These are phyloP conservation scores for Ambrosia artemisiifolia DNA, from an alignment of 129 eudicot genomes.

Conservation along the genomic window DNA sequence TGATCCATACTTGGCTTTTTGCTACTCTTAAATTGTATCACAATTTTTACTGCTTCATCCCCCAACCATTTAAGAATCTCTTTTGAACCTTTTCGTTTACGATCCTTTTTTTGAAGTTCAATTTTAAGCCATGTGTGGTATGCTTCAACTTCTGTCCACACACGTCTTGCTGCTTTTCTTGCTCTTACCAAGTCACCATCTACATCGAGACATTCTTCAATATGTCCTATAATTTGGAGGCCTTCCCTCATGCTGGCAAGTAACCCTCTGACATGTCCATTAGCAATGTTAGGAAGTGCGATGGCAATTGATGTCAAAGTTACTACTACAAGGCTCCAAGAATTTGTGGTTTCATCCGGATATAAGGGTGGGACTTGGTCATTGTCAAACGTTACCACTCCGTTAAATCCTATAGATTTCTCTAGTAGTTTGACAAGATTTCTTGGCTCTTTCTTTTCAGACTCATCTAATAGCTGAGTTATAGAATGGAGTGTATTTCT, in stretches of 20 bases:
- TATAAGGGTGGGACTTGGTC: background rate
- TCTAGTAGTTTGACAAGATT: background rate
- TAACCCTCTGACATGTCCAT: background rate
- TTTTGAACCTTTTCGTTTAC: background rate
- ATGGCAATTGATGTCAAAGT: background rate
- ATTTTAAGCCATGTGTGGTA: background rate
- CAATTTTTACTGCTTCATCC: background rate
- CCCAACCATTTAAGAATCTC: slow-evolving; percentile 7
- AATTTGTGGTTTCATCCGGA: background rate
- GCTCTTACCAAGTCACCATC: background rate
- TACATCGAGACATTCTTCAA: background rate
- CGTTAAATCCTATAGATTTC: background rate
- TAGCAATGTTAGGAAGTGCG: background rate
- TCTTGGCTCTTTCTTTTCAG: background rate
- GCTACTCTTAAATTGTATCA: background rate
- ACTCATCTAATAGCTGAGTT: background rate
- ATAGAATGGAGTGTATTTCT: background rate
- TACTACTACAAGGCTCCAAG: slow-evolving; percentile 5
- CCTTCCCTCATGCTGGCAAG: background rate
- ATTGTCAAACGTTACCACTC: background rate
- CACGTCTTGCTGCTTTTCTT: background rate
- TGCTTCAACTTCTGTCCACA: slow-evolving; percentile 5
- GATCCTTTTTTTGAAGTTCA: background rate
- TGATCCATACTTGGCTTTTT: background rate
- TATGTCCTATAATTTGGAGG: background rate